Percentiles rank a stretch among this genome's conserved stretches.
phyloP scores from a whole-genome alignment of 148 eudicot genomes.

The Agrostemma githago region DNA sequence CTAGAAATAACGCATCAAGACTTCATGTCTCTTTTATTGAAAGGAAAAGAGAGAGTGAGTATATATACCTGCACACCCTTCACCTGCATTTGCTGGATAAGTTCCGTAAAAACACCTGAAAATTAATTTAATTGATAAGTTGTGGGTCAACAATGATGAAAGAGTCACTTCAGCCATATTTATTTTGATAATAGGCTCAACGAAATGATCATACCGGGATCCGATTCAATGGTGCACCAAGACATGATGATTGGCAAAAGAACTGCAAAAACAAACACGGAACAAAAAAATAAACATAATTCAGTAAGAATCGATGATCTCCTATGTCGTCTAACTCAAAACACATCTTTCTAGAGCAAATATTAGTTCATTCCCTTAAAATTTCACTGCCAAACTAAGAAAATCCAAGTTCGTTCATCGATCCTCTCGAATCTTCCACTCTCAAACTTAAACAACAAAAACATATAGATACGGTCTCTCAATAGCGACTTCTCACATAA shows the following conservation, averaged over 20 bases:
- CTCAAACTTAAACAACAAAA: background rate
- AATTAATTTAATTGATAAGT: slow-evolving; percentile 15
- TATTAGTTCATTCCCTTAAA: no score
- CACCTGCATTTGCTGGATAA: slow-evolving; percentile 98
- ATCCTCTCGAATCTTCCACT: no score
- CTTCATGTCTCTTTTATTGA: background rate
- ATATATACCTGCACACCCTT: slow-evolving; percentile 97
- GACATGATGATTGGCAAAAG: slow-evolving; percentile 50
- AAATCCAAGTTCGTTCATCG: no score
- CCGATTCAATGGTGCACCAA: slow-evolving; percentile 99
- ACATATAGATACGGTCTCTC: no score
- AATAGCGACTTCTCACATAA: no score
- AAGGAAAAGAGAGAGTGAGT: background rate
- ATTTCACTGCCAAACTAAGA: no score
- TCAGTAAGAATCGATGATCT: background rate
- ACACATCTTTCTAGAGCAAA: background rate
- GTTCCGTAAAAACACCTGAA: slow-evolving; percentile 98
- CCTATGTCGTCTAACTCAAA: background rate
- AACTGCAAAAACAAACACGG: slow-evolving; percentile 20
- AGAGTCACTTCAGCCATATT: no score
- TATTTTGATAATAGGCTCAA: background rate
- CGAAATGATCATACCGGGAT: slow-evolving; percentile 67
- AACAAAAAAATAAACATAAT: background rate
- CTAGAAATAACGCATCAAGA: slow-evolving; percentile 10
- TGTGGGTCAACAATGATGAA: no score